These are phyloP conservation scores for Echria macrotheca DNA, from an alignment of 495 filamentous ascomycete genomes.

Conservation along the genomic window DNA sequence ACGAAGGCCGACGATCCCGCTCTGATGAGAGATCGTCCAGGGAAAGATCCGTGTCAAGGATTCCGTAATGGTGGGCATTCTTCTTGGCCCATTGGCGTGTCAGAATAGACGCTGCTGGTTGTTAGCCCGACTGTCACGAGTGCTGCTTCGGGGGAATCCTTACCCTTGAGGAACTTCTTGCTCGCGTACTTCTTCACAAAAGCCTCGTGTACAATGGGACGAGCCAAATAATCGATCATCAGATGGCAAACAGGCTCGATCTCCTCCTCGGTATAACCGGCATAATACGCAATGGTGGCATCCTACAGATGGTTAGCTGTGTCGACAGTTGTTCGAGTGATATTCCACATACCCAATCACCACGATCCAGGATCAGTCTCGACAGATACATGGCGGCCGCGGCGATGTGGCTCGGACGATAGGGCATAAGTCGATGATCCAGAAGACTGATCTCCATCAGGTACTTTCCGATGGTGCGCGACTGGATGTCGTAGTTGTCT, in stretches of 20 bases:
- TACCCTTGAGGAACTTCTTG: slow-evolving; percentile 97
- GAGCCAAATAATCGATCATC: slow-evolving; percentile 91
- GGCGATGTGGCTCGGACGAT: slow-evolving; percentile 80
- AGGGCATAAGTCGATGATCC: slow-evolving; percentile 86
- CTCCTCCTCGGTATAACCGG: slow-evolving; percentile 88
- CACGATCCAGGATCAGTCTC: slow-evolving; percentile 79
- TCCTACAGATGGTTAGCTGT: slow-evolving; percentile 47
- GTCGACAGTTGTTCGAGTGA: slow-evolving; percentile 12
- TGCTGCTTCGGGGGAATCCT: no score
- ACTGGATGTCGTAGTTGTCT: slow-evolving; percentile 96
- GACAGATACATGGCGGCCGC: slow-evolving; percentile 94
- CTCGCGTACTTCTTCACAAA: slow-evolving; percentile 99
- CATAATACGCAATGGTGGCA: slow-evolving; percentile 82
- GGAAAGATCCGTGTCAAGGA: slow-evolving; percentile 34
- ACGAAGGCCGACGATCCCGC: slow-evolving; percentile 3
- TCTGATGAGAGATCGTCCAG: slow-evolving; percentile 40
- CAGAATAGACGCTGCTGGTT: slow-evolving; percentile 71
- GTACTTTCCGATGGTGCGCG: slow-evolving; percentile 93
- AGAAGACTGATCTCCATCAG: slow-evolving; percentile 96
- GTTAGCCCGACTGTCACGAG: no score
- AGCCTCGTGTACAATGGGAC: slow-evolving; percentile 85
- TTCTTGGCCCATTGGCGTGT: slow-evolving; percentile 92
- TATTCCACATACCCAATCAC: slow-evolving; percentile 71
- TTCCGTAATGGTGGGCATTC: slow-evolving; percentile 44
- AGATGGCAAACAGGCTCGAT: slow-evolving; percentile 86